These are phyloP conservation scores for Acanthamoeba triangularis DNA, from an alignment of 208 protist genomes.

Conservation along the genomic window DNA sequence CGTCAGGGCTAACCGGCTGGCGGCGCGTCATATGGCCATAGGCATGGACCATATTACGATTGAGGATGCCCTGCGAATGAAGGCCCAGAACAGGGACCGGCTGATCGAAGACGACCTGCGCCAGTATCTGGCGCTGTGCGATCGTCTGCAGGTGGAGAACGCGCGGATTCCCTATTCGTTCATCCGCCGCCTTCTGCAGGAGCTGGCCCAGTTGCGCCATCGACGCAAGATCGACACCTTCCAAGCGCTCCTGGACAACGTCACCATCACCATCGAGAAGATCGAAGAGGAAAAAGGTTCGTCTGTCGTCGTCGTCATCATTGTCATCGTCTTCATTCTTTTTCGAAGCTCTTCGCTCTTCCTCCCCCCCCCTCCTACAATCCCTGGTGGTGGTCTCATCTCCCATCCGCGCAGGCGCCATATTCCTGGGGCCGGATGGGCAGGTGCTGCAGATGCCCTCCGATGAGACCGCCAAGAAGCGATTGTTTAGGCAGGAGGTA, in stretches of 20 bases:
- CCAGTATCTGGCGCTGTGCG: slow-evolving; percentile 66
- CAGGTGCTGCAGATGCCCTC: slow-evolving; percentile 39
- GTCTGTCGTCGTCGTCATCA: not conserved
- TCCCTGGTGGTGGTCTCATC: not conserved
- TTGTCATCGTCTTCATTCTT: not conserved
- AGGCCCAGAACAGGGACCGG: slow-evolving; percentile 35
- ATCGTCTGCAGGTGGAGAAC: slow-evolving; percentile 67
- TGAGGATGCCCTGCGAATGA: slow-evolving; percentile 41
- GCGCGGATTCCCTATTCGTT: slow-evolving; percentile 32
- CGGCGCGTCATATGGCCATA: not conserved
- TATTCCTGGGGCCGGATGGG: not conserved
- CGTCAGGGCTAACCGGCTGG: not conserved
- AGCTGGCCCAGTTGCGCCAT: slow-evolving; percentile 20
- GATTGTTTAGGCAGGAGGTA: not conserved
- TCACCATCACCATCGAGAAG: slow-evolving; percentile 45
- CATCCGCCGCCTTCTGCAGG: not conserved
- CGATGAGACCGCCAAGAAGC: not conserved
- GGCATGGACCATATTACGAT: slow-evolving; percentile 35
- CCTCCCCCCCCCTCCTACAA: not conserved
- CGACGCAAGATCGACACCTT: slow-evolving; percentile 40
- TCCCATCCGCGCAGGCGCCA: not conserved
- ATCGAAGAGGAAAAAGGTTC: slow-evolving; percentile 55
- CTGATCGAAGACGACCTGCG: slow-evolving; percentile 61
- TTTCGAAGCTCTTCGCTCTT: not conserved
- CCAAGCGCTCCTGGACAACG: slow-evolving; percentile 27